Base-by-base conservation (phyloP, 2,329 filamentous ascomycete species). In the Aspergillus japonicus region DNA sequence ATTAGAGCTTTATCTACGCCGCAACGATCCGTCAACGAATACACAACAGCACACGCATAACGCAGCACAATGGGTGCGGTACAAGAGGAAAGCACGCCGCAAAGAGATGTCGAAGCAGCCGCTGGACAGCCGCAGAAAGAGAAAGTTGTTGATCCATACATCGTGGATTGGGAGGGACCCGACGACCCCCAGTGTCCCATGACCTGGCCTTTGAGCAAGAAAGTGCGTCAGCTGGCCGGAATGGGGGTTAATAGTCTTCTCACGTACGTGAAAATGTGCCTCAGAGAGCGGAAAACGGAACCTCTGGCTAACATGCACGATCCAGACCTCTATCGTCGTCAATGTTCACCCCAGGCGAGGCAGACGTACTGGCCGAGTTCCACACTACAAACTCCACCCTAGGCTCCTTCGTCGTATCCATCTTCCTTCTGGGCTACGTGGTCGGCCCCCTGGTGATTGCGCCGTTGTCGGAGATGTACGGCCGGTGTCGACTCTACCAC, bases 391-490 rank as follows among this genome's bases (percentile, higher is more conserved):
- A 44, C 19, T 48, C 53, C 31, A 57, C 50, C 16, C 42, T 47
- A n/a, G 57, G 23, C 5, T 50, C 31, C 7, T 59, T 47, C 65
- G 79, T 82, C 10, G 82, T 86, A 50, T 83, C 81, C 61, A 84
- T 88, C 59, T 87, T 85, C 69, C 72, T 87, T 11, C 72, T 87
- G 0, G 84, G 84, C 0, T 87, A 85, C 59, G 80, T 78, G 14
- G 71, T 87, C 24, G 85, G 85, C 0, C 85, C 85, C 0, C 71
- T 87, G 5, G 74, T 86, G 47, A 68, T 87, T 2, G 83, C 84
- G 1, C 85, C 85, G 0, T 66, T 87, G 44, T 85, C 81, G 2
- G 88, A 90, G 70, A 83, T 89, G 58, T 89, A 87, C 67, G 88
- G 88, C 1, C 80, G 88, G 4, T 72, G 83, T 3, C 71, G 79